Base-by-base conservation (phyloP, 352 stramenopile species). In the Pythium coloratum region DNA sequence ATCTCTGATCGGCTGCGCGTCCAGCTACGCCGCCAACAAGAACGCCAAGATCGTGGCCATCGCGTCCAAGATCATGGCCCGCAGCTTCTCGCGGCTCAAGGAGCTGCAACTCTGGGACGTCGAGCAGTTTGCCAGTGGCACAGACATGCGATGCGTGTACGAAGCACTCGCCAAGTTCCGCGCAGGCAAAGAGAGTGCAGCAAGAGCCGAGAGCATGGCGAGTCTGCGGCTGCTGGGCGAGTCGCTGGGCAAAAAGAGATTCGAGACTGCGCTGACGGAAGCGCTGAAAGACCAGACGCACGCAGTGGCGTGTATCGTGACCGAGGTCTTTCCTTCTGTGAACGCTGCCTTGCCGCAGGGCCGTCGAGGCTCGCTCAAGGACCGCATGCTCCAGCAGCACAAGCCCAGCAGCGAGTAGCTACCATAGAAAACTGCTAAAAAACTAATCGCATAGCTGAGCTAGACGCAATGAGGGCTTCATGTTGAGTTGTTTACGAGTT, bases 1-100 rank as follows among this genome's bases (percentile, higher is more conserved):
- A 10, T 66, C 70, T 24, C 77, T 91, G 32, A 67, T 91, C 58
- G 69, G 53, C 3, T 70, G 68, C 6, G 71, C 62, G 24, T 66
- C 82, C 2, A 53, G 57, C 13, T 90, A 86, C 55, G 81, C 83
- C 1, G 62, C 56, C 50, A 91, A 67, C 69, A 91, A 91, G 70
- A 91, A 80, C 60, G 70, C 60, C 34, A 88, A 89, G 14, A 36
- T 93, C 14, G 84, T 82, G 18, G 78, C 71, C 6, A 69, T 73
- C 9, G 82, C 82, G 14, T 82, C 82, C 24, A 65, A 61, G 32
- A 50, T 87, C 46, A 79, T 89, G 20, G 72, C 79, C 0, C 61
- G 64, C 9, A 76, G 67, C 62, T 61, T 89, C 12, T 10, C 59
- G 47, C 70, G 55, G 1, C 61, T 87, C 18, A 56, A 73, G 14